phyloP scores from a whole-genome alignment of 495 filamentous ascomycete genomes.

The Collariella sp. region DNA sequence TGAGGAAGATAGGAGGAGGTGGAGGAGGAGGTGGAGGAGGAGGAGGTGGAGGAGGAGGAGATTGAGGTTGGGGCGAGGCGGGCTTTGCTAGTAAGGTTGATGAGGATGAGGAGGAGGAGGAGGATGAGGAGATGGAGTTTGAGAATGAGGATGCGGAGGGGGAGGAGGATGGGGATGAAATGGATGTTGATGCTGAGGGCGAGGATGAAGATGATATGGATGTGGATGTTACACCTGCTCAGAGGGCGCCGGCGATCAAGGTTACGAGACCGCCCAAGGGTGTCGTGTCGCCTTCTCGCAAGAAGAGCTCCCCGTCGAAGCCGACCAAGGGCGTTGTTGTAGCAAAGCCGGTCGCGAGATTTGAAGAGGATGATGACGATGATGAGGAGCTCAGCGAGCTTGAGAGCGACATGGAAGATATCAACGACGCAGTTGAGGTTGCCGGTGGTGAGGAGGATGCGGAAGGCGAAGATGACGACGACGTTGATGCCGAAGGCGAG shows the following conservation, averaged over 20 bases:
- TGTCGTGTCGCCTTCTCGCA: conserved; percentile 16
- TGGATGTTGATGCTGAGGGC: conserved; percentile 41
- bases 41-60: conserved; percentile 17
- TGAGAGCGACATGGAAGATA: conserved; percentile 38
- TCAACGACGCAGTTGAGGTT: conserved; percentile 45
- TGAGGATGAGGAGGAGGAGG: conserved; percentile 25
- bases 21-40: conserved; percentile 34
- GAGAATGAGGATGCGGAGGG: conserved; percentile 34
- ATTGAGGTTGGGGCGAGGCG: conserved; percentile 2
- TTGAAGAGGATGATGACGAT: conserved; percentile 24
- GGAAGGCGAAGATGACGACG: conserved; percentile 42
- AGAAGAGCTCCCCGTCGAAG: conserved; percentile 9
- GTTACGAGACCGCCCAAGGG: conserved; percentile 31
- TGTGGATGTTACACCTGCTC: conserved; percentile 32
- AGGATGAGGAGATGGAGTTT: conserved; percentile 26
- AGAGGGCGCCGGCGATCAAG: conserved; percentile 35
- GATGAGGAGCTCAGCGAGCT: conserved; percentile 42
- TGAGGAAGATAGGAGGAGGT: conserved; percentile 26
- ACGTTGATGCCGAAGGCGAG: conserved; percentile 36
- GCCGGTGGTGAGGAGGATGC: conserved; percentile 39
- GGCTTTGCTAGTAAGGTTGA: conserved; percentile 7
- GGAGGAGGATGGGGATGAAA: conserved; percentile 40
- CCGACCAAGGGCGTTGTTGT: conserved; percentile 3
- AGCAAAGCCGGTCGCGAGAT: conserved; percentile 4
- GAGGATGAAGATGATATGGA: conserved; percentile 43